These are phyloP conservation scores for Xylariomycetidae sp. DNA, from an alignment of 2,329 filamentous ascomycete genomes.

Conservation along the genomic window DNA sequence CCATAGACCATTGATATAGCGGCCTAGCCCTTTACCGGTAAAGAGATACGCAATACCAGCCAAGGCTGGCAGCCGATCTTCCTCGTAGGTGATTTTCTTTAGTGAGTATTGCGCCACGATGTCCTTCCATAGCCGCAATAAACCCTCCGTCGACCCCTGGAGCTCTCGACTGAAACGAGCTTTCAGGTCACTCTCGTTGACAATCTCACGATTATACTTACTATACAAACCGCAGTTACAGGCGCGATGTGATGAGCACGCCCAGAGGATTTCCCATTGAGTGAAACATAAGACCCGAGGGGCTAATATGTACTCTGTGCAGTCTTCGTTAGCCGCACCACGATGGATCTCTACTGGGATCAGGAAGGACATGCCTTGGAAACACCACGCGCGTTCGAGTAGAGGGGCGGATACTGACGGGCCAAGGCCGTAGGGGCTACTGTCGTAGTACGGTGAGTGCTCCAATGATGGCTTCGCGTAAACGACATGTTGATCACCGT, in stretches of 20 bases:
- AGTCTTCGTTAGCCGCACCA: no score
- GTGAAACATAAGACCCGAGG: slow-evolving; percentile 15
- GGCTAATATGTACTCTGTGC: slow-evolving; percentile 14
- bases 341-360: no score
- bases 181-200: slow-evolving; percentile 11
- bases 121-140: slow-evolving; percentile 12
- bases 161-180: slow-evolving; percentile 11
- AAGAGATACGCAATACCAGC: slow-evolving; percentile 13
- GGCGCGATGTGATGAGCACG: slow-evolving; percentile 6
- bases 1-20: slow-evolving; percentile 14
- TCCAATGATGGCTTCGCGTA: slow-evolving; percentile 12
- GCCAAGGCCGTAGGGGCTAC: slow-evolving; percentile 9
- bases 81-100: slow-evolving; percentile 11
- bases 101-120: slow-evolving; percentile 8
- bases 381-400: slow-evolving; percentile 14
- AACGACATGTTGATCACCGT: slow-evolving; percentile 1
- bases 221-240: slow-evolving; percentile 14
- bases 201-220: slow-evolving; percentile 8
- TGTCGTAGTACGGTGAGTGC: slow-evolving; percentile 10
- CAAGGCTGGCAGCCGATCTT: slow-evolving; percentile 11
- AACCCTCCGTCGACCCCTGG: no score
- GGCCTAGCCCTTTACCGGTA: slow-evolving; percentile 6
- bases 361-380: slow-evolving; percentile 10
- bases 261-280: slow-evolving; percentile 13
- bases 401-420: slow-evolving; percentile 5